These are phyloP conservation scores for Calocybe gangraenosa DNA, from an alignment of 768 basidiomycete genomes.

Conservation along the genomic window DNA sequence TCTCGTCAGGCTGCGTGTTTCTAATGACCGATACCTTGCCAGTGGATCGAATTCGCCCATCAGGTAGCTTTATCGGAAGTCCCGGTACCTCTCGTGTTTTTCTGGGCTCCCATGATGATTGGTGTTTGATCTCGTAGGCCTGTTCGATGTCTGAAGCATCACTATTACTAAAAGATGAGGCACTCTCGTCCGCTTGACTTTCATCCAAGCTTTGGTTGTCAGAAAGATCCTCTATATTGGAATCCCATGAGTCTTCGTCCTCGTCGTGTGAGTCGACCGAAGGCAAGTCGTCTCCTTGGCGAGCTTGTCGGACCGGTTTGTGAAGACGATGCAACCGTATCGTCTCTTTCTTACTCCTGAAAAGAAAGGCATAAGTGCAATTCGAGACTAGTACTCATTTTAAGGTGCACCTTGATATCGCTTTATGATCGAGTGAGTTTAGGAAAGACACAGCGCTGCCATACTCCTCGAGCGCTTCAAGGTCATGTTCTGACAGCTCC, in stretches of 20 bases:
- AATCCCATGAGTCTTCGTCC: conserved; percentile 49
- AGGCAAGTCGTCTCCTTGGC: conserved; percentile 57
- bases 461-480: conserved; percentile 62
- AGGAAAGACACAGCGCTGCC: conserved; percentile 66
- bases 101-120: conserved; percentile 39
- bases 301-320: conserved; percentile 47
- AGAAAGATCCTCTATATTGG: conserved; percentile 29
- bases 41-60: conserved; percentile 70
- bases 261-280: conserved; percentile 66
- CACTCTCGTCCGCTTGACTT: conserved; percentile 26
- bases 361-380: too few species aligned
- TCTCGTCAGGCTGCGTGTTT: not conserved
- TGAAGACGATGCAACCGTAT: conserved; percentile 62
- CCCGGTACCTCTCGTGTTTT: conserved; percentile 51
- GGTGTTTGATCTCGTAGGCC: conserved; percentile 62
- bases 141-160: conserved; percentile 65
- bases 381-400: not conserved
- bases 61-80: conserved; percentile 82
- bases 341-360: conserved; percentile 83
- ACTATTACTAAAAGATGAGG: conserved; percentile 17
- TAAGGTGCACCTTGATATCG: conserved; percentile 68
- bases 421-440: conserved; percentile 64
- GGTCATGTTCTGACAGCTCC: conserved; percentile 65
- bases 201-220: conserved; percentile 22
- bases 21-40: conserved; percentile 25